Evolutionary conservation across 139 green algal genomes (phyloP).

Genomic region (Zygnema circumcarinatum): DNA sequence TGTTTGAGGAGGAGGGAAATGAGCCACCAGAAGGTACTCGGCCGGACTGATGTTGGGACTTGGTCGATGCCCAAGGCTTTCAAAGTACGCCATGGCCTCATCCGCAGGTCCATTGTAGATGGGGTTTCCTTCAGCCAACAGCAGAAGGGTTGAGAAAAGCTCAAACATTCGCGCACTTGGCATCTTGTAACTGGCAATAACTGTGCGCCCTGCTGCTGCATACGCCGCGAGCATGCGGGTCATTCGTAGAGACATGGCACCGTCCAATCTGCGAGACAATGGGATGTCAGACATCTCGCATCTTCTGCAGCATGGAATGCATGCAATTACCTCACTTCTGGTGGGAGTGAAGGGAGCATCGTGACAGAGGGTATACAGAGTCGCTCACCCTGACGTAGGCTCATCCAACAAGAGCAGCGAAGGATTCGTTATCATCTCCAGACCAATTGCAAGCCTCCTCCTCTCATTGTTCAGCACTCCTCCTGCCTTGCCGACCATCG

Average conservation of each 20-base stretch:
- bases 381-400: slow-evolving; percentile 14
- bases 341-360: too few relatives aligned
- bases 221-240: slow-evolving; percentile 17
- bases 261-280: slow-evolving; percentile 4
- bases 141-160: slow-evolving; percentile 23
- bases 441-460: slow-evolving; percentile 12
- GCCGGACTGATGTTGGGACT: slow-evolving; percentile 16
- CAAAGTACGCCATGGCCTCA: slow-evolving; percentile 43
- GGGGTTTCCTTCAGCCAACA: slow-evolving; percentile 33
- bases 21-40: slow-evolving; percentile 38
- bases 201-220: neutral
- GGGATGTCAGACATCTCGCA: too few relatives aligned
- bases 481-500: slow-evolving; percentile 11
- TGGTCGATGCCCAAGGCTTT: slow-evolving; percentile 19
- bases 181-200: slow-evolving; percentile 32
- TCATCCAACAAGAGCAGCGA: slow-evolving; percentile 38
- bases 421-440: slow-evolving; percentile 50
- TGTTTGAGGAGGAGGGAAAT: too few relatives aligned
- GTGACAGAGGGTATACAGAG: too few relatives aligned
- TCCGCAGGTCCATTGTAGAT: slow-evolving; percentile 27
- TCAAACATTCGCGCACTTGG: slow-evolving; percentile 29
- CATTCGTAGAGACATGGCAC: slow-evolving; percentile 24
- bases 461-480: slow-evolving; percentile 27
- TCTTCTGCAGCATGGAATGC: too few relatives aligned
- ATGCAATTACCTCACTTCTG: too few relatives aligned